Evolutionary conservation across 352 stramenopile genomes (phyloP), one percentile per base, ranked within the genome.

Genomic region (Aphanomyces stellatus): DNA sequence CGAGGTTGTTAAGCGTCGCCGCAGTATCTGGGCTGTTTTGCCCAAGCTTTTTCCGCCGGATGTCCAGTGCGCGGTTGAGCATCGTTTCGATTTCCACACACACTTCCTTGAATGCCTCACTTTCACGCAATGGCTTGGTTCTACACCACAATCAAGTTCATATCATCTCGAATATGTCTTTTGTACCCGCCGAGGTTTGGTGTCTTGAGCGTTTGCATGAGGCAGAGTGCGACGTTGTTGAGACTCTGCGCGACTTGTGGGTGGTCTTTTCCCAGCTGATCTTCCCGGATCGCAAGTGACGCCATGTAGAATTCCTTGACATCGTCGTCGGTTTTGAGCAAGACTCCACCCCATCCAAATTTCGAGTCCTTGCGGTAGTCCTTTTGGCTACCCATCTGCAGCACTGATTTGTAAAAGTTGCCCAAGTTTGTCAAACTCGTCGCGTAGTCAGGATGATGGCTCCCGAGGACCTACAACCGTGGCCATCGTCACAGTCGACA

Each of bases 371-470:
- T 27, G 7, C 8, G 22, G 5, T 60, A 19, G 61, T 68, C 61
- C 22, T 59, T 46, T 11, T 25, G n/a, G 8, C 19, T 51, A 7
- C 6, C 5, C 42, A 68, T 68, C 42, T 46, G 34, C 15, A 60
- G 49, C 31, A 43, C 61, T 25, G 46, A 51, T 57, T 88, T 88
- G 74, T 93, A 93, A 55, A 93, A 93, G 55, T 93, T 93, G 34
- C 80, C 84, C 17, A 93, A 70, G 51, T 91, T 93, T 68, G 91
- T 93, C 40, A 93, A 56, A 63, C 82, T 91, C 8, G 84, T 89
- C 10, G 84, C 84, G 64, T 89, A 93, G 63, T 93, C 84, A 0
- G 82, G 79, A 31, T 93, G 84, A 22, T 78, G 80, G 31, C 87
- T 80, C 37, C 82, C 84, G 24, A 91, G 69, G 15, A 93, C 42